A percentile compares a stretch with the other conserved stretches of the same genome.
Evolutionary conservation across 1,284 basidiomycete species (phyloP).

Genomic region (Microbotryomycetes sp.): DNA sequence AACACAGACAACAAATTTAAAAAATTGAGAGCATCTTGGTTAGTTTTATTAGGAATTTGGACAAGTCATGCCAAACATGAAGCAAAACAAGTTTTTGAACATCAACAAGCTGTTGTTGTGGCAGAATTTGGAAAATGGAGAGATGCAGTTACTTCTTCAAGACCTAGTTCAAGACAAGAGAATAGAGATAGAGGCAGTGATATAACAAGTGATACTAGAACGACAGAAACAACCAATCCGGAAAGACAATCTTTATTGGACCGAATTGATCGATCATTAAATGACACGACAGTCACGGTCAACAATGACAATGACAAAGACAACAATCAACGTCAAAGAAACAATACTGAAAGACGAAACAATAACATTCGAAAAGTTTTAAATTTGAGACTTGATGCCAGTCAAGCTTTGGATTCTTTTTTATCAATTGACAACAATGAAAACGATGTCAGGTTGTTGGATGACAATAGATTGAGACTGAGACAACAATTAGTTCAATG

Average conservation of each 20-base stretch:
- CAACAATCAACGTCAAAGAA: no score
- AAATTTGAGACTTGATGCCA: conserved; percentile 10
- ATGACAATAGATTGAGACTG: no score
- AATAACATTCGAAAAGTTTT: conserved; percentile 8
- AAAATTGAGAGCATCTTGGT: conserved; percentile 78
- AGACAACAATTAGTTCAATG: no score
- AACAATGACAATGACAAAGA: no score
- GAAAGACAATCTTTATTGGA: no score
- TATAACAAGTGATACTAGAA: no score
- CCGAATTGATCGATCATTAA: no score
- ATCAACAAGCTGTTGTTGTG: background rate
- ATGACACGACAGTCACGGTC: no score
- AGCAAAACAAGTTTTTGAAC: conserved; percentile 8
- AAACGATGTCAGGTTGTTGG: no score
- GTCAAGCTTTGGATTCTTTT: background rate
- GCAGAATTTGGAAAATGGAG: background rate
- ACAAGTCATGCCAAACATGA: conserved; percentile 52
- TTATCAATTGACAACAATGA: conserved; percentile 8
- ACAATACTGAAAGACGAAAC: background rate
- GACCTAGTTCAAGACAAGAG: no score
- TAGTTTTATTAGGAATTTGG: conserved; percentile 84
- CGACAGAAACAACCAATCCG: no score
- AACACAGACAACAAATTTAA: conserved; percentile 54
- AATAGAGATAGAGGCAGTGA: no score
- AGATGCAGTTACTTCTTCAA: background rate